A percentile compares a stretch with the other conserved stretches of the same genome.
Conservation (phyloP, 2,329 filamentous ascomycete species). For the Cercospora sp. region DNA sequence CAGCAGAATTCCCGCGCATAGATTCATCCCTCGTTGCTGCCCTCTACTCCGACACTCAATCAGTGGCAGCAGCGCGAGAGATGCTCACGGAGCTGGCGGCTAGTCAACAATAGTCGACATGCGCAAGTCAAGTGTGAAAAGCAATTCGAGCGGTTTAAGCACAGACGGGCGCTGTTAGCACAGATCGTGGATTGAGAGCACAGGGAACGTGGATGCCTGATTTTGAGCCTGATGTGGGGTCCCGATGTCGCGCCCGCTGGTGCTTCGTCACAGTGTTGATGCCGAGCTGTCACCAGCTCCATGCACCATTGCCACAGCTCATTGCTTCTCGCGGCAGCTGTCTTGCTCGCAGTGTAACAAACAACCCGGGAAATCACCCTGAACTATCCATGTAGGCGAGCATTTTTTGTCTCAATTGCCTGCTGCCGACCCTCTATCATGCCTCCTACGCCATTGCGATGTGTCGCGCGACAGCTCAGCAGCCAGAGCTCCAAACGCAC, state of each 20-base stretch:
- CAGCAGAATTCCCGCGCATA: conserved; percentile 47
- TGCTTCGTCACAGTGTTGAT: not conserved
- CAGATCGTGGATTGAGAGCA: not conserved
- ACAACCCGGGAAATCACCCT: not conserved
- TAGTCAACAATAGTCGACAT: not conserved
- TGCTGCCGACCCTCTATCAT: conserved; percentile 3
- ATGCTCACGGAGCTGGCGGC: conserved; percentile 44
- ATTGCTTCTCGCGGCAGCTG: not conserved
- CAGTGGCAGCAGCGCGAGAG: conserved; percentile 46
- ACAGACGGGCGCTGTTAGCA: not conserved
- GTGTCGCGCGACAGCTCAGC: conserved; percentile 14
- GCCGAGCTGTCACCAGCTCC: not conserved
- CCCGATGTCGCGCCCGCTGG: not conserved
- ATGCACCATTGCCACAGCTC: not conserved
- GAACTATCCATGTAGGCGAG: not conserved
- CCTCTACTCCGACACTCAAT: conserved; percentile 47
- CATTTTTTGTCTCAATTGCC: not conserved
- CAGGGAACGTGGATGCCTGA: not conserved
- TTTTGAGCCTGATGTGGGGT: not conserved
- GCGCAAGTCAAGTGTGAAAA: not conserved
- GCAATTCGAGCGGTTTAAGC: not conserved
- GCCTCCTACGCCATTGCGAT: conserved; percentile 8
- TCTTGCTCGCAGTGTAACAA: not conserved
- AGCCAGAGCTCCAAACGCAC: conserved; percentile 18
- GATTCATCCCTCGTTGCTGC: conserved; percentile 49